Evolutionary conservation across 2,329 filamentous ascomycete species (phyloP).

Genomic region (Emericellopsis cladophorae): DNA sequence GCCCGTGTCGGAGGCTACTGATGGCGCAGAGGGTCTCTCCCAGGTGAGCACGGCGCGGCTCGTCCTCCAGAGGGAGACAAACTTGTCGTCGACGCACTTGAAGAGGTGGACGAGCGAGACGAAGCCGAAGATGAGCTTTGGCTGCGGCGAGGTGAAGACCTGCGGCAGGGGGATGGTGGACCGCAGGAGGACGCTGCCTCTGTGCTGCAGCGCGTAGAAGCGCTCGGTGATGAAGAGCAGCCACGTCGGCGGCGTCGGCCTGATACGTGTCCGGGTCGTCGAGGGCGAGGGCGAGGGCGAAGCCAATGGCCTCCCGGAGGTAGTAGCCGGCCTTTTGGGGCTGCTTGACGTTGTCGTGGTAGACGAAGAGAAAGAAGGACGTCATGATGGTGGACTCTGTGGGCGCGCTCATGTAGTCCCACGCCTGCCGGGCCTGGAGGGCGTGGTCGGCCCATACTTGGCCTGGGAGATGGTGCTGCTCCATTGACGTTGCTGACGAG

Average conservation of each 20-base stretch:
- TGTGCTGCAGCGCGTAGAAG: conserved; percentile 10
- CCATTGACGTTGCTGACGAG: neutral
- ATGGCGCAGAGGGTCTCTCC: no score
- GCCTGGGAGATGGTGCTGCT: conserved; percentile 1
- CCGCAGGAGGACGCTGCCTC: conserved; percentile 5
- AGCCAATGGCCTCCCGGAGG: conserved; percentile 10
- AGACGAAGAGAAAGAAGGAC: conserved; percentile 9
- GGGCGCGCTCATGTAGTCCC: neutral
- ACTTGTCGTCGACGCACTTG: conserved; percentile 6
- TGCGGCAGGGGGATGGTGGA: conserved; percentile 8
- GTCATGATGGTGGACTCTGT: conserved; percentile 9
- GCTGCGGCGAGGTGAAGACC: conserved; percentile 7
- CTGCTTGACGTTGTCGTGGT: conserved; percentile 7
- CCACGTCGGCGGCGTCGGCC: conserved; percentile 6
- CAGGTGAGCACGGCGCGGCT: neutral
- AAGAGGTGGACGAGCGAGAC: conserved; percentile 7
- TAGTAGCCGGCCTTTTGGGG: conserved; percentile 8
- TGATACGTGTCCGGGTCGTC: conserved; percentile 6
- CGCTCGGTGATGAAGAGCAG: conserved; percentile 10
- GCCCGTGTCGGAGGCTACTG: no score
- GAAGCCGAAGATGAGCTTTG: conserved; percentile 9
- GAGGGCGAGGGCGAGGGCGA: conserved; percentile 6
- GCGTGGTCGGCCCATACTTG: conserved; percentile 7
- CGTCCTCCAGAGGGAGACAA: conserved; percentile 3
- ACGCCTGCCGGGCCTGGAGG: conserved; percentile 4